Conservation (phyloP, 2,329 filamentous ascomycete species). For the Akanthomyces uredinophilus region DNA sequence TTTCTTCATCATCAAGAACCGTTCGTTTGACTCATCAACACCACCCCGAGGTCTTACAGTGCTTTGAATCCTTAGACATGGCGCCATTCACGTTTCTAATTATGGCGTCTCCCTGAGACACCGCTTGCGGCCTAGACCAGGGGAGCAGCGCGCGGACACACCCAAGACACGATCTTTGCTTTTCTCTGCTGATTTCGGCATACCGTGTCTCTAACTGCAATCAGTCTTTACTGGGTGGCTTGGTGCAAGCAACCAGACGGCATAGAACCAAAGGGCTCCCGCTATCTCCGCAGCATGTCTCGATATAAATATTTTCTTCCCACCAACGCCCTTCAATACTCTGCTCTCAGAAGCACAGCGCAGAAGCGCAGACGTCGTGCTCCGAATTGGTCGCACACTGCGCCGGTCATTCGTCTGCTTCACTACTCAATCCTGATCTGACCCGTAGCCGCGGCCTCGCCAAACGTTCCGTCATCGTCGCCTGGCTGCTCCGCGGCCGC, state of each 20-base stretch:
- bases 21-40: neutral
- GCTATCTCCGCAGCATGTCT: no score
- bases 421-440: neutral
- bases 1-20: neutral
- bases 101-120: slow-evolving; percentile 6
- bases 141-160: neutral
- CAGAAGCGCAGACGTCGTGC: no score
- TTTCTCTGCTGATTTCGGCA: neutral
- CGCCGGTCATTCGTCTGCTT: neutral
- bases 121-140: neutral
- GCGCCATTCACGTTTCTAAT: neutral
- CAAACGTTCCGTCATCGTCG: neutral
- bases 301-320: no score
- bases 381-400: neutral
- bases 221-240: neutral
- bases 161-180: neutral
- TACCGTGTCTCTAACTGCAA: neutral
- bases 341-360: no score
- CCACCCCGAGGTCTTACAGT: neutral
- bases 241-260: neutral
- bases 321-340: no score
- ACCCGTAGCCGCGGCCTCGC: neutral
- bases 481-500: neutral
- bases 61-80: neutral
- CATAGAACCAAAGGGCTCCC: no score